Evolutionary conservation across 2,329 filamentous ascomycete genomes (phyloP), one percentile per base, ranked within the genome.

Genomic region (Fusarium oxysporum): DNA sequence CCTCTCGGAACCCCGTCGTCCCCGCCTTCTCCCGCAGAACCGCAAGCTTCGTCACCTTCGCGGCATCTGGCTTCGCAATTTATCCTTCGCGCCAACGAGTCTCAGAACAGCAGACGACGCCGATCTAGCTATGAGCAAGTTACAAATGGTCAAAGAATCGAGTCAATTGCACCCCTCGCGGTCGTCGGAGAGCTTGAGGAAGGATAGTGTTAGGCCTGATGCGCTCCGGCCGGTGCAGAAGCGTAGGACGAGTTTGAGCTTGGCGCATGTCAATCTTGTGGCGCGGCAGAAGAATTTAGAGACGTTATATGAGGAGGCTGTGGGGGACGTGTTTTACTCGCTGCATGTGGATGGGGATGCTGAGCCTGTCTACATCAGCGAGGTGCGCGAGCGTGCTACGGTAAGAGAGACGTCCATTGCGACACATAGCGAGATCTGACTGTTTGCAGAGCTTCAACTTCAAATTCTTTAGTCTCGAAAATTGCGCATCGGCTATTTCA

Each of bases 271-370:
- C 19, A 87, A 78, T 53, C 86, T 86, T 1, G 69, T 82, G 7
- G 83, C 84, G 32, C 82, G 94, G 61, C 95, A 97, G 84, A 91
- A 90, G 81, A 92, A 91, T 79, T 84, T 97, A 45, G 93, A 96
- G 80, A 87, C 91, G 73, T 88, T 93, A 12, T 89, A 93, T 33
- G 90, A 91, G 58, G 89, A 87, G 75, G 88, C 90, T 57, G 91
- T 96, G 82, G 94, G 92, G n/a, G 93, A 98, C 82, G 91, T 92
- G 21, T 98, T 97, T 86, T 96, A 97, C 81, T 93, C 94, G 6
- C 80, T 98, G 57, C 95, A 98, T 81, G 89, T 91, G 50, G 84
- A 89, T 3, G 88, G 84, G 7, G 82, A 90, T 57, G 82, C 87
- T 51, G 91, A 94, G 21, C 95, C 96, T 0, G 84, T 98, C n/a